Base-by-base conservation (phyloP, 2,329 filamentous ascomycete species). In the Xylariaceae sp. region DNA sequence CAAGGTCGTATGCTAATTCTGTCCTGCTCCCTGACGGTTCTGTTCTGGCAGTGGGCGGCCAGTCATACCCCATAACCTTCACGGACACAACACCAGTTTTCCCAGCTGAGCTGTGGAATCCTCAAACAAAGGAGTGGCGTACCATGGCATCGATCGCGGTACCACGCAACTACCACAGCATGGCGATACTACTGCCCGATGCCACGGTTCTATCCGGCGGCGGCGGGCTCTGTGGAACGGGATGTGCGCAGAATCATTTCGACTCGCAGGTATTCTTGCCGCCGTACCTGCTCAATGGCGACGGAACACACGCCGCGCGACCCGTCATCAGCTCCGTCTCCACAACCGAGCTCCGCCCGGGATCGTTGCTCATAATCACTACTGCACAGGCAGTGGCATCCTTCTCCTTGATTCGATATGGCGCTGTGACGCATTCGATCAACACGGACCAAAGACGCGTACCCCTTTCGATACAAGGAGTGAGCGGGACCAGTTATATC, bases 381-480 rank as follows among this genome's bases (percentile, higher is more conserved):
- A 73, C 72, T 5, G 58, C 69, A 23, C 59, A 61, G n/a, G 62
- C 66, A 4, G 66, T 70, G 0, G 63, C 66, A 2, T 71, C 66
- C 8, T 78, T 76, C 52, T 74, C 76, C 4, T 63, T 82, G 2
- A 66, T 82, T 23, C 70, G 80, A n/a, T 71, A 75, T 44, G 75
- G 78, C 1, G 74, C 74, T 1, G 70, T 71, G 0, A 82, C 80
- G 1, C 80, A 82, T 62, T 76, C 78, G 0, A 75, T 82, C 17
- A 78, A 83, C 59, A 82, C 78, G 0, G 81, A 83, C 66, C 80
- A 82, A 69, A 68, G 81, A 9, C 74, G 79, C 3, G 74, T 82
- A 55, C 69, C 76, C 30, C 66, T 78, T 15, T 69, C 68, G 1
- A 57, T 67, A 2, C 55, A 55, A 3, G 60, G 55, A 10, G 60